Evolutionary conservation across 352 stramenopile genomes (phyloP).

Genomic region (Stephanocyclus meneghinianus): DNA sequence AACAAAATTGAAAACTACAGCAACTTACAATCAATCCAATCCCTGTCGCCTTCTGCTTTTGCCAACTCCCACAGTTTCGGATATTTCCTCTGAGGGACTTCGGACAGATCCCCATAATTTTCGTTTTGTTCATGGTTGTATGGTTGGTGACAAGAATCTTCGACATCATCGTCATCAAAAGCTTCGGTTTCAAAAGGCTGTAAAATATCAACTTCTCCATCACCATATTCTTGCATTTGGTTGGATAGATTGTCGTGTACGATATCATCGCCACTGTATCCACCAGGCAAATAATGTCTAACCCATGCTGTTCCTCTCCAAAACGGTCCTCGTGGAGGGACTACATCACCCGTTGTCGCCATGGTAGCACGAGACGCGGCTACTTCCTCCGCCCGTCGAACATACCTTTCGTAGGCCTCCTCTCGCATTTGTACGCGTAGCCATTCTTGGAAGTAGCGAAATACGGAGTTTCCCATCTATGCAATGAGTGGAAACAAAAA

Average conservation of each 20-base stretch:
- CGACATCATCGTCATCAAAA: not conserved
- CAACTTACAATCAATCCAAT: slow-evolving; percentile 61
- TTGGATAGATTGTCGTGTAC: not conserved
- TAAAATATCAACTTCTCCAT: not conserved
- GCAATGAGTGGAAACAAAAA: slow-evolving; percentile 1
- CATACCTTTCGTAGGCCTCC: slow-evolving; percentile 67
- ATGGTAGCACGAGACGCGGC: slow-evolving; percentile 1
- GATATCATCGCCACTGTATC: not conserved
- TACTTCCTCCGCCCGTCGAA: slow-evolving; percentile 40
- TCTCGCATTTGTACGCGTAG: slow-evolving; percentile 71
- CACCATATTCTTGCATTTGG: not conserved
- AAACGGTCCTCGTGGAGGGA: slow-evolving; percentile 15
- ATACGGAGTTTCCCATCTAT: slow-evolving; percentile 80
- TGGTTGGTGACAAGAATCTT: not conserved
- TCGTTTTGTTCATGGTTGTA: not conserved
- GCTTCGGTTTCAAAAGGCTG: not conserved
- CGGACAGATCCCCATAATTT: not conserved
- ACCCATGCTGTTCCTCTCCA: slow-evolving; percentile 36
- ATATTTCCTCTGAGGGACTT: slow-evolving; percentile 28
- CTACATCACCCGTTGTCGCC: slow-evolving; percentile 9
- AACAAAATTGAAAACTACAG: no score
- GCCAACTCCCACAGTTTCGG: slow-evolving; percentile 54
- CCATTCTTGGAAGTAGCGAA: slow-evolving; percentile 83
- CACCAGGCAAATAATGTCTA: slow-evolving; percentile 15
- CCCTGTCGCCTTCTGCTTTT: slow-evolving; percentile 70